A percentile compares a stretch with the other conserved stretches of the same genome.
phyloP scores from a whole-genome alignment of 441 rosid genomes.

The Omphalea diandra region DNA sequence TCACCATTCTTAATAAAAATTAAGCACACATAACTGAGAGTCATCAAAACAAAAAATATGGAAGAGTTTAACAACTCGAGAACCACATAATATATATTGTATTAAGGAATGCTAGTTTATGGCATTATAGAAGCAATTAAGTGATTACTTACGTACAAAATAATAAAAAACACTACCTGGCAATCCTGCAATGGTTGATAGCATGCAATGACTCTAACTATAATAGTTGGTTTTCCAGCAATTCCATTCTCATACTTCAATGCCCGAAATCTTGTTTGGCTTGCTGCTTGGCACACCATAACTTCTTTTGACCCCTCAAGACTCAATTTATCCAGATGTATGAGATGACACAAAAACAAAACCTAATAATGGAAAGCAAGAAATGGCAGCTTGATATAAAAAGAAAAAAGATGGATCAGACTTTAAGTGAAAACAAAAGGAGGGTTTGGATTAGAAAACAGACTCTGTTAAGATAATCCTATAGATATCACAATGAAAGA shows the following conservation, averaged over 20 bases:
- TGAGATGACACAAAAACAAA: constrained; percentile 22
- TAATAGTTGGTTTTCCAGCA: constrained; percentile 70
- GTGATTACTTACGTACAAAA: constrained; percentile 1
- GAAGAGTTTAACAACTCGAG: constrained; percentile 1
- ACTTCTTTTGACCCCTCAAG: constrained; percentile 43
- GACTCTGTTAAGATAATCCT: constrained; percentile 37
- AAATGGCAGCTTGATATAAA: background rate
- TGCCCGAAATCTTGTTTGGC: constrained; percentile 85
- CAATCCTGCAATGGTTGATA: constrained; percentile 93
- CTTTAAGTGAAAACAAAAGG: constrained; percentile 11
- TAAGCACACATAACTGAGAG: background rate
- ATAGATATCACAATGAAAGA: constrained; percentile 41
- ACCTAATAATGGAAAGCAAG: constrained; percentile 21
- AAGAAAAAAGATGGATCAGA: constrained; percentile 23
- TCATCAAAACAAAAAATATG: background rate
- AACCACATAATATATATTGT: background rate
- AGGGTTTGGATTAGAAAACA: constrained; percentile 12
- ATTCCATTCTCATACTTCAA: constrained; percentile 77
- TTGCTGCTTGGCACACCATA: constrained; percentile 96
- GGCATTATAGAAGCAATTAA: background rate
- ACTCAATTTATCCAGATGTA: constrained; percentile 23
- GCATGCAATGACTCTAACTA: constrained; percentile 89
- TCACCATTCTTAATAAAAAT: background rate
- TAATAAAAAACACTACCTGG: constrained; percentile 48
- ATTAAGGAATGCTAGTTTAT: background rate